Evolutionary conservation across 73 alveolate genomes (phyloP), one percentile per base, ranked within the genome.

Genomic region (Paramecium tetraurelia): DNA sequence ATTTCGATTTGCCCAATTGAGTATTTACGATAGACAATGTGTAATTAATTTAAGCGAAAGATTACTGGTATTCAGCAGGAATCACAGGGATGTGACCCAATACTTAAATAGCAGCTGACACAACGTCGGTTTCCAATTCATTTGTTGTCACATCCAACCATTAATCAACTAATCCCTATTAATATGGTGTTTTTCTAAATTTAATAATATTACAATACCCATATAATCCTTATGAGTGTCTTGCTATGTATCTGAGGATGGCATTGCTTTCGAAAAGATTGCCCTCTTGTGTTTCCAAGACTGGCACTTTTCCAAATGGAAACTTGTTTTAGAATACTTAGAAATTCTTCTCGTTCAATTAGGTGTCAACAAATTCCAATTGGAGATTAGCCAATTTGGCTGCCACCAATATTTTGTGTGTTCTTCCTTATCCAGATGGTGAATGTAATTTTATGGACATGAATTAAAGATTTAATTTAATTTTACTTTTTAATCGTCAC

Each of bases 31-130:
- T 80, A 16, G 57, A 21, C 21, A 98, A 85, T 83, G 80, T 63
- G 36, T 92, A 92, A 88, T 92, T 94, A 72, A 96, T 57, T 53
- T 48, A 92, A 38, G 87, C 72, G 38, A 68, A 57, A 36, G 93
- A 92, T 69, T 58, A 50, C 68, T 93, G 40, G 71, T 40, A 94
- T 58, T 72, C 43, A 10, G 83, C 97, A 24, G 87, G 93, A 69
- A 93, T 95, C 36, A 86, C 86, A 10, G 95, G 96, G 18, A 31
- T 93, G 89, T 84, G 69, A 41, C 99, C 99, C 77, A 94, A 92
- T 41, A 98, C 58, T 89, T 35, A 96, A 90, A 85, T 90, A 72
- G 85, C 85, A 93, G 53, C 95, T 58, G 84, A 87, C 35, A 92
- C 80, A 57, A 22, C 97, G 46, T 31, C 93, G 3, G 68, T 92